Percentiles rank a stretch among this genome's conserved stretches.
phyloP scores from a whole-genome alignment of 2,329 filamentous ascomycete genomes.

The Stagonosporopsis vannaccii region DNA sequence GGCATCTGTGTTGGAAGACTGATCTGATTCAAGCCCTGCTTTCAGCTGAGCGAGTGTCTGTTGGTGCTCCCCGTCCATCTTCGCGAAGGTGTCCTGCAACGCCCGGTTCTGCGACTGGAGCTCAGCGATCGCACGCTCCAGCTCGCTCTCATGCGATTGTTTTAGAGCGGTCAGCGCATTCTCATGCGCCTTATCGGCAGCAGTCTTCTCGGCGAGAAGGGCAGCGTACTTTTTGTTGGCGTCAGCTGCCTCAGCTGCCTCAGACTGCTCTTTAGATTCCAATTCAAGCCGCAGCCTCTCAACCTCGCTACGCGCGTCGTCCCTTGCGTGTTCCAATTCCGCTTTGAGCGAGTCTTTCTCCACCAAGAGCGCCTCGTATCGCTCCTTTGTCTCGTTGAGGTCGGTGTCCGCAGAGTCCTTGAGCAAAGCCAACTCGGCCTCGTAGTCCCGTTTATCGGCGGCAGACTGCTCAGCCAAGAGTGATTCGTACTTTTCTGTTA shows the following conservation, averaged over 20 bases:
- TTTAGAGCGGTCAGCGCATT: slow-evolving; percentile 35
- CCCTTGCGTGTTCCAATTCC: slow-evolving; percentile 25
- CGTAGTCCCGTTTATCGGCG: slow-evolving; percentile 31
- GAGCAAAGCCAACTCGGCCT: slow-evolving; percentile 29
- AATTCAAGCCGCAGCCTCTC: slow-evolving; percentile 11
- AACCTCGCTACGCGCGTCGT: slow-evolving; percentile 11
- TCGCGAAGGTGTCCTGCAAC: slow-evolving; percentile 32
- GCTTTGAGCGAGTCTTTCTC: slow-evolving; percentile 36
- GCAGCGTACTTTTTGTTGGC: slow-evolving; percentile 21
- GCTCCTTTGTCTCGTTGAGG: slow-evolving; percentile 22
- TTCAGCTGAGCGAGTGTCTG: slow-evolving; percentile 42
- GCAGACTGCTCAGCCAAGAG: slow-evolving; percentile 35
- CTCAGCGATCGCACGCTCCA: slow-evolving; percentile 32
- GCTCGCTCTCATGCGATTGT: slow-evolving; percentile 36
- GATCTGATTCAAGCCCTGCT: slow-evolving; percentile 39
- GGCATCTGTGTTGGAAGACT: slow-evolving; percentile 35
- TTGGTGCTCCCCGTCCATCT: slow-evolving; percentile 40
- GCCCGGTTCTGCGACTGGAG: slow-evolving; percentile 37
- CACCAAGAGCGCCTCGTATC: slow-evolving; percentile 28
- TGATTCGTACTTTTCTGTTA: slow-evolving; percentile 37
- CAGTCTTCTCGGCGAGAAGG: slow-evolving; percentile 29
- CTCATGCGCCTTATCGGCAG: slow-evolving; percentile 40
- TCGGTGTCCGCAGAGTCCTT: slow-evolving; percentile 20
- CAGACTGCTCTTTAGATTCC: slow-evolving; percentile 9
- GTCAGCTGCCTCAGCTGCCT: slow-evolving; percentile 17